Evolutionary conservation across 176 grass and related monocot genomes (phyloP), one percentile per base, ranked within the genome.

Genomic region (Bolboschoenus planiculmis): DNA sequence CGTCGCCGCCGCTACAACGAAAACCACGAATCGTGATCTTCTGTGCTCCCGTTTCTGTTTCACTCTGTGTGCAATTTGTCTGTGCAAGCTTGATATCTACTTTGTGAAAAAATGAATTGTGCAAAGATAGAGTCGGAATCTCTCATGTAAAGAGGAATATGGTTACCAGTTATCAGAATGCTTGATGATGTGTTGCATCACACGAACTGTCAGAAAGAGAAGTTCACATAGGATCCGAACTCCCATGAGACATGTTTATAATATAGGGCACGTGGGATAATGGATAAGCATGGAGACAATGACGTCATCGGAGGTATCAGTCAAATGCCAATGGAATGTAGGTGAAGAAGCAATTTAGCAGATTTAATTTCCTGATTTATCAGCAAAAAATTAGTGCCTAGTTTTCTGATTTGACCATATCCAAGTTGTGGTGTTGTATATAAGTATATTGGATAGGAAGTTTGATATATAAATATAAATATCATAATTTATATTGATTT

Each of bases 221-320:
- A 5, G 8, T 80, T 11, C 78, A 60, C 55, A 37, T 56, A 81
- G 0, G 1, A 81, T 39, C 54, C 7, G 1, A 44, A 4, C 16
- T 14, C 6, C 29, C 15, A 50, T 30, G 30, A 60, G 16, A 39
- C 39, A 63, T 79, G 11, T 9, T 42, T 30, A 31, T 16, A 64
- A 6, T 73, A 76, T 46, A 64, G 1, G 7, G 37, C 79, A 82
- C 58, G 79, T 65, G 79, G 21, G 21, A 20, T 46, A 30, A 65
- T 64, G 79, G 34, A 82, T 62, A 46, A 48, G 59, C 48, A 82
- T 36, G 79, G 64, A 40, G 0, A 48, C 79, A 82, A 64, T 82
- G 79, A 65, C 23, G 57, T 82, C 79, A 82, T 30, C 14, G 0
- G 24, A 4, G 30, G 40, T 57, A 10, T 11, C 53, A 8, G 1